Evolutionary conservation across 805 yeast genomes (phyloP), one percentile per base, ranked within the genome.

Genomic region (Cyberlindnera galapagoensis): DNA sequence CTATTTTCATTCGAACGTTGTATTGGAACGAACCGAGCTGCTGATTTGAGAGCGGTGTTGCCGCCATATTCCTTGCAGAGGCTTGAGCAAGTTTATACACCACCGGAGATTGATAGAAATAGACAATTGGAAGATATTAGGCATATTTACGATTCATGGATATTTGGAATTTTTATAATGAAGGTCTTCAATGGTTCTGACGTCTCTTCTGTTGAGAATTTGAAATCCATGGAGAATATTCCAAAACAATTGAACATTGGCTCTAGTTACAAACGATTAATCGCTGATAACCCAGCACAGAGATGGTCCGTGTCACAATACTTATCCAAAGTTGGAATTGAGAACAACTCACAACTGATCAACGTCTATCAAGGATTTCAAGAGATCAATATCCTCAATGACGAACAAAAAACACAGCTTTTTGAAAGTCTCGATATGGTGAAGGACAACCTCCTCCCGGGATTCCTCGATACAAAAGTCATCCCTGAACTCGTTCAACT

Each of bases 1-100:
- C 52, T 88, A 18, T 81, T 82, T 37, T 95, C 95, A 1, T 76
- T 87, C 47, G 97, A 88, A 54, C 54, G 79, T 1, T 57, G 75
- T 21, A 67, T 80, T 2, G 69, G 63, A 34, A 51, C 69, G 26
- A 60, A 69, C 31, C n/a, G n/a, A n/a, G n/a, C n/a, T n/a, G n/a
- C n/a, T n/a, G n/a, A n/a, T n/a, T n/a, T n/a, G n/a, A n/a, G n/a
- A n/a, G n/a, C n/a, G n/a, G 46, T 53, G 5, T 56, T 46, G 24
- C 49, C 47, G 3, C 46, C 47, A n/a, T 51, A 46, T 13, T 41
- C 54, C 5, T 9, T 56, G 2, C 69, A 63, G 40, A 52, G 67
- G 22, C 51, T 52, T 25, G 64, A 57, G 4, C 42, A 42, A 5
- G 47, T 47, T n/a, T 40, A 51, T 26, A 41, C 57, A 9, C 82